Evolutionary conservation across 1,139 yeast genomes (phyloP).

Genomic region (Scheffersomyces titani): DNA sequence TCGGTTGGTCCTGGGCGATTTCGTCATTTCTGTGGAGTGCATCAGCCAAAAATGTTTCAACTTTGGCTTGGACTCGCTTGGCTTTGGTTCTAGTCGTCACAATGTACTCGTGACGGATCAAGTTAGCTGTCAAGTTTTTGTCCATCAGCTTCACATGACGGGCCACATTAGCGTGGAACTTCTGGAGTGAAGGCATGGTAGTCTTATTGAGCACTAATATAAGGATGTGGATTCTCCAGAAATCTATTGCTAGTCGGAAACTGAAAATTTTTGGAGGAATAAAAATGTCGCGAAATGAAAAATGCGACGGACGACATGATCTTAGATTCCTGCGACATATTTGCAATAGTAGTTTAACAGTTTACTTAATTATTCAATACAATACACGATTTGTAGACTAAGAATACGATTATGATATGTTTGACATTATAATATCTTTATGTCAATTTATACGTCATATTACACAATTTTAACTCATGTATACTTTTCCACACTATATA

Average conservation of each 20-base stretch:
- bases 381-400: too few relatives aligned
- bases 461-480: neutral
- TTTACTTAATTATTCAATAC: neutral
- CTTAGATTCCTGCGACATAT: neutral
- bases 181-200: conserved; percentile 45
- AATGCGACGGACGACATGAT: neutral
- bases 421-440: too few relatives aligned
- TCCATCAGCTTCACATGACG: conserved; percentile 49
- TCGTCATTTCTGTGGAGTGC: conserved; percentile 24
- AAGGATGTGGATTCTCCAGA: neutral
- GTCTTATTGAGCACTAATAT: neutral
- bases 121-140: conserved; percentile 47
- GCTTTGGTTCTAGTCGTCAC: conserved; percentile 50
- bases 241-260: neutral
- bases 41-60: conserved; percentile 40
- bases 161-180: conserved; percentile 45
- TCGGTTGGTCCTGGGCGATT: conserved; percentile 14
- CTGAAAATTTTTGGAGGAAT: neutral
- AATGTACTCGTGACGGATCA: conserved; percentile 48
- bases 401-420: too few relatives aligned
- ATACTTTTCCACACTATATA: neutral
- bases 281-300: neutral
- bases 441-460: neutral
- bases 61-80: conserved; percentile 47
- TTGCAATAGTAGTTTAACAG: neutral